phyloP scores from a whole-genome alignment of 495 filamentous ascomycete species.

The Penicillium antarcticum region DNA sequence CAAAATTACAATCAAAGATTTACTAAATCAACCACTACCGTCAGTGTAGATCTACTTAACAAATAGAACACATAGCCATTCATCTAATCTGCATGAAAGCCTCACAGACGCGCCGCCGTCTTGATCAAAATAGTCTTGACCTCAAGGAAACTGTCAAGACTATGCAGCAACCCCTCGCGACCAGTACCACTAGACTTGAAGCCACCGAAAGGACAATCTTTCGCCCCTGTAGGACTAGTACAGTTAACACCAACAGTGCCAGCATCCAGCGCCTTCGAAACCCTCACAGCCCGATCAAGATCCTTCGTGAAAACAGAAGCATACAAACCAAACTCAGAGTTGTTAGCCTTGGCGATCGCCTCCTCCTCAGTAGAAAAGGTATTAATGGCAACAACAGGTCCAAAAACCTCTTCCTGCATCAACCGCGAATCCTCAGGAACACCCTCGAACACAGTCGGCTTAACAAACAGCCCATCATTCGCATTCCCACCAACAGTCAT shows the following conservation, averaged over 20 bases:
- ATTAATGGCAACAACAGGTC: conserved; percentile 78
- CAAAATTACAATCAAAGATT: too few species aligned
- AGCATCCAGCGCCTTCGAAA: conserved; percentile 32
- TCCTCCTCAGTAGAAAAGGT: conserved; percentile 81
- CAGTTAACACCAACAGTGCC: conserved; percentile 88
- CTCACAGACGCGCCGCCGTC: background rate
- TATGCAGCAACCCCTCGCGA: conserved; percentile 51
- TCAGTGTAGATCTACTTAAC: too few species aligned
- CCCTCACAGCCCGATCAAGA: conserved; percentile 48
- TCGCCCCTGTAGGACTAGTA: conserved; percentile 55
- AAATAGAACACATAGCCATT: too few species aligned
- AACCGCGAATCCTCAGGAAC: conserved; percentile 62
- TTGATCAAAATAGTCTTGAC: conserved; percentile 43
- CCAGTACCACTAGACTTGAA: conserved; percentile 92
- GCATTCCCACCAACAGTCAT: conserved; percentile 66
- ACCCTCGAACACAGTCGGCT: conserved; percentile 67
- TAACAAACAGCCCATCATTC: conserved; percentile 61
- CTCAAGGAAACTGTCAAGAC: conserved; percentile 49
- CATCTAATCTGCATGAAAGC: too few species aligned
- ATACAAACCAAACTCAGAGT: conserved; percentile 80
- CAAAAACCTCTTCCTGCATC: conserved; percentile 75
- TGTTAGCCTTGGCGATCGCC: conserved; percentile 74
- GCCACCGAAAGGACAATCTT: conserved; percentile 76
- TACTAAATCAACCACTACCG: too few species aligned
- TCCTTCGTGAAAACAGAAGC: conserved; percentile 79